A percentile compares a stretch with the other conserved stretches of the same genome.
These are phyloP conservation scores for Trichoderma guizhouense DNA, from an alignment of 2,329 filamentous ascomycete genomes.

Conservation along the genomic window DNA sequence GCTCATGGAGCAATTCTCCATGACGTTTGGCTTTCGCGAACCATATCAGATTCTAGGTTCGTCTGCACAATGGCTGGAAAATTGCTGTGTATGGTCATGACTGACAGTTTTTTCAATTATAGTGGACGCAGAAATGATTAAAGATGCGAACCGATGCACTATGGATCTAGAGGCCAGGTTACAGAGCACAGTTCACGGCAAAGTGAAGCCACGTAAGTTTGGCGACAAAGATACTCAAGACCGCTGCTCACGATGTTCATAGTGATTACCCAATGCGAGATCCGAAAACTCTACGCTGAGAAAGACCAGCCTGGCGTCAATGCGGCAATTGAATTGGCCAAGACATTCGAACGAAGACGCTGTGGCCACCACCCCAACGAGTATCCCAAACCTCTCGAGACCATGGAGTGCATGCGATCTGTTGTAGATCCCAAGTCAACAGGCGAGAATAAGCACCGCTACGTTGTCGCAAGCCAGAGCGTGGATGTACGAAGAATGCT, in stretches of 20 bases:
- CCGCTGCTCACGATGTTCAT: slow-evolving; percentile 23
- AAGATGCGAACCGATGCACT: slow-evolving; percentile 77
- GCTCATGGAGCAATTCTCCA: slow-evolving; percentile 87
- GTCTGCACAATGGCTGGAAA: slow-evolving; percentile 22
- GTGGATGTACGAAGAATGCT: slow-evolving; percentile 59
- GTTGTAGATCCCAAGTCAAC: slow-evolving; percentile 76
- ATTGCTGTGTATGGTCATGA: background rate
- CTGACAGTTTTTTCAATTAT: background rate
- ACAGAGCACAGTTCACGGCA: slow-evolving; percentile 79
- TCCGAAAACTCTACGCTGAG: slow-evolving; percentile 70
- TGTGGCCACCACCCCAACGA: slow-evolving; percentile 75
- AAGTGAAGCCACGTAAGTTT: slow-evolving; percentile 72
- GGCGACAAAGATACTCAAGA: background rate
- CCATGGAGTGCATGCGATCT: slow-evolving; percentile 65
- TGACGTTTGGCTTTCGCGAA: slow-evolving; percentile 86
- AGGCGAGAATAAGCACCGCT: slow-evolving; percentile 72
- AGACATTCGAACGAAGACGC: slow-evolving; percentile 69
- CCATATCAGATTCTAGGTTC: slow-evolving; percentile 84
- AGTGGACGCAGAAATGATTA: slow-evolving; percentile 83
- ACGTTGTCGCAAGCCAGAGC: slow-evolving; percentile 74
- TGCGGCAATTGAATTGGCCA: slow-evolving; percentile 69
- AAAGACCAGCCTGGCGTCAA: slow-evolving; percentile 51
- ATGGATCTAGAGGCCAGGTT: slow-evolving; percentile 81
- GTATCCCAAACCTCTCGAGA: slow-evolving; percentile 66
- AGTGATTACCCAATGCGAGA: slow-evolving; percentile 80